These are phyloP conservation scores for Hyaloscypha variabilis DNA, from an alignment of 495 filamentous ascomycete genomes.

Conservation along the genomic window DNA sequence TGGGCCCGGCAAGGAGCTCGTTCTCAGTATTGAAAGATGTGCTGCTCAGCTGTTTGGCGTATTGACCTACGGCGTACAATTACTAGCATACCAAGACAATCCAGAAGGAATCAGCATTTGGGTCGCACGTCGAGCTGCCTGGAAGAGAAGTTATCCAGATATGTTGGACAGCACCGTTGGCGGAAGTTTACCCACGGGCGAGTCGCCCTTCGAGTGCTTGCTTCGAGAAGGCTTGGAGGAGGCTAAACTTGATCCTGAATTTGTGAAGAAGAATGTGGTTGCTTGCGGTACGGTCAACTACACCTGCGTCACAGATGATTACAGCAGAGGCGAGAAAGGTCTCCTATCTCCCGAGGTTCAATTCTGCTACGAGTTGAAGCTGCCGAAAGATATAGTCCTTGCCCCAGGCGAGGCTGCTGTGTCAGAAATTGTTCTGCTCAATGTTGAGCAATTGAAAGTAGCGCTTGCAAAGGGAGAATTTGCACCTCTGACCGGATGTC, in stretches of 20 bases:
- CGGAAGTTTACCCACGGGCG: slow-evolving; percentile 47
- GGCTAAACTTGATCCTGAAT: slow-evolving; percentile 39
- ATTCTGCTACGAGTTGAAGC: slow-evolving; percentile 52
- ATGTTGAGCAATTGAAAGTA: slow-evolving; percentile 43
- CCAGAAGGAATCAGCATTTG: slow-evolving; percentile 48
- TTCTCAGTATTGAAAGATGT: slow-evolving; percentile 63
- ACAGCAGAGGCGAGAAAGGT: slow-evolving; percentile 62
- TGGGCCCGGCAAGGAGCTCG: slow-evolving; percentile 57
- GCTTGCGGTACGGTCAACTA: slow-evolving; percentile 43
- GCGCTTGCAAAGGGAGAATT: slow-evolving; percentile 49
- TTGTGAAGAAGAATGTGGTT: slow-evolving; percentile 34
- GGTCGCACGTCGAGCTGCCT: slow-evolving; percentile 46
- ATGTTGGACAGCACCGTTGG: slow-evolving; percentile 58
- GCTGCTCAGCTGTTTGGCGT: slow-evolving; percentile 53
- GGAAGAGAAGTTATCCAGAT: slow-evolving; percentile 49
- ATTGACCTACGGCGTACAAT: slow-evolving; percentile 46
- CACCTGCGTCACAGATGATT: slow-evolving; percentile 30
- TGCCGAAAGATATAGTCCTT: slow-evolving; percentile 39
- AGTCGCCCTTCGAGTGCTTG: slow-evolving; percentile 46
- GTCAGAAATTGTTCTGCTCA: slow-evolving; percentile 48
- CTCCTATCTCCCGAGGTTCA: slow-evolving; percentile 46
- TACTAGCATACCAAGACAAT: slow-evolving; percentile 43
- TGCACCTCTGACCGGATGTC: slow-evolving; percentile 49
- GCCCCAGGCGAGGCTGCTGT: slow-evolving; percentile 53
- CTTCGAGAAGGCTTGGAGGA: slow-evolving; percentile 55